Percentiles rank a stretch among this genome's conserved stretches.
Evolutionary conservation across 306 rosid species (phyloP).

Genomic region (Calophaca sinica): DNA sequence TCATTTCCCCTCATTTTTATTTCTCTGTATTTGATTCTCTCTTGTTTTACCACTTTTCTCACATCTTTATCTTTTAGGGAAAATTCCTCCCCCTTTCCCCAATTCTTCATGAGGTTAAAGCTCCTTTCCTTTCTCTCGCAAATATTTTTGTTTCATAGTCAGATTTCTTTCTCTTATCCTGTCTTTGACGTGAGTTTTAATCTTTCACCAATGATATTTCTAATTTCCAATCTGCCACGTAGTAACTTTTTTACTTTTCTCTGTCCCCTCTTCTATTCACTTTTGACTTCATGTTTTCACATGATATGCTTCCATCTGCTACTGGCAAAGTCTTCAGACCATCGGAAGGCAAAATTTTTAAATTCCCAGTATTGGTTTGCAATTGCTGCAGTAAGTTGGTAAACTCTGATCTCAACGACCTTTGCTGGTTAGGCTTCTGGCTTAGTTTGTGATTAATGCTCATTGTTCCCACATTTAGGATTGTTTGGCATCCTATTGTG

Average conservation of each 20-base stretch:
- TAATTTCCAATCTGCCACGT: background rate
- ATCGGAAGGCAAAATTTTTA: background rate
- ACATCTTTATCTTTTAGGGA: background rate
- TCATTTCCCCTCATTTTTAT: constrained; percentile 1
- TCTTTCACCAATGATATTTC: background rate
- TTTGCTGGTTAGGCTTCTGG: too few relatives aligned
- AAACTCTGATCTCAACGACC: too few relatives aligned
- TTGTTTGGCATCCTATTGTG: background rate
- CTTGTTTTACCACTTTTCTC: background rate
- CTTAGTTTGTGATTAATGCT: background rate
- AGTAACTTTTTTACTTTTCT: background rate
- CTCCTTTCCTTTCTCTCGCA: background rate
- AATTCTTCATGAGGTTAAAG: background rate
- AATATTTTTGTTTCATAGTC: background rate
- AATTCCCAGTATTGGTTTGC: background rate
- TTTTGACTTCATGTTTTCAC: background rate
- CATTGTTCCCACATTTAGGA: background rate
- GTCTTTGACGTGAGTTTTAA: background rate
- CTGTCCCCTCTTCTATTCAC: background rate
- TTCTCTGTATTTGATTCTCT: background rate
- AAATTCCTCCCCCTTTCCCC: background rate
- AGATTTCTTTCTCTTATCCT: background rate
- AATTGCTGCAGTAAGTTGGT: background rate
- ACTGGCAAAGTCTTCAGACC: background rate
- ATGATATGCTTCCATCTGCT: background rate